Conservation (phyloP, 108 stramenopile species). For the Cyclotella baltica region DNA sequence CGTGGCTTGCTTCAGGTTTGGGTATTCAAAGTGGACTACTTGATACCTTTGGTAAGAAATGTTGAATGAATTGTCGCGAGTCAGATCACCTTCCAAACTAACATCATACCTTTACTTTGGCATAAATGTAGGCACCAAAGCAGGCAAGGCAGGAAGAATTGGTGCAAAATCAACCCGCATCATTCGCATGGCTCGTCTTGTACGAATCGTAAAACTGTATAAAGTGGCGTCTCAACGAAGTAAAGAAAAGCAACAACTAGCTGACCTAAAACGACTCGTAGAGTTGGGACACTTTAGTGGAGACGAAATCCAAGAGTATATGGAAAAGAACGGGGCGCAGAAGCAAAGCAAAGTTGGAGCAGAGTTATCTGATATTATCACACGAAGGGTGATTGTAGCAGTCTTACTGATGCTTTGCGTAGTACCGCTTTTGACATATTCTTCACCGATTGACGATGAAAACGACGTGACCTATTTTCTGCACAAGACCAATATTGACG, state of each 20-base stretch:
- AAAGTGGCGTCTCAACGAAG: conserved; percentile 63
- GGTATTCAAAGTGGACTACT: conserved; percentile 35
- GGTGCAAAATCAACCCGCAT: conserved; percentile 63
- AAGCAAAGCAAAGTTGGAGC: conserved; percentile 74
- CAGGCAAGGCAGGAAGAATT: conserved; percentile 57
- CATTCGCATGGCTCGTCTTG: conserved; percentile 75
- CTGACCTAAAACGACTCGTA: conserved; percentile 51
- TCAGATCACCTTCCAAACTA: too few relatives aligned
- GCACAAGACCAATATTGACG: conserved; percentile 39
- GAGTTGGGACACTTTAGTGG: conserved; percentile 54
- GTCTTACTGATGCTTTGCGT: conserved; percentile 70
- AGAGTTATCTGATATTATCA: conserved; percentile 78
- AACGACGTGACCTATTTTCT: conserved; percentile 41
- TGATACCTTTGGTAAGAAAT: conserved; percentile 40
- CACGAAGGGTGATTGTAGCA: conserved; percentile 66
- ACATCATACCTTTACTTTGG: too few relatives aligned
- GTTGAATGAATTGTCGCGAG: neutral
- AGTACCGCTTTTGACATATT: conserved; percentile 62
- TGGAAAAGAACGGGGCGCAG: conserved; percentile 52
- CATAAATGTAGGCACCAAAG: conserved; percentile 33
- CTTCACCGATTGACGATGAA: conserved; percentile 48
- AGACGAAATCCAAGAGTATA: conserved; percentile 51
- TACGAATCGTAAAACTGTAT: conserved; percentile 79
- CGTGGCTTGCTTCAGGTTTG: conserved; percentile 58
- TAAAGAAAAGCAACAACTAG: conserved; percentile 53